A percentile compares a stretch with the other conserved stretches of the same genome.
phyloP scores from a whole-genome alignment of 148 eudicot species.

The Rhododendron simsii region DNA sequence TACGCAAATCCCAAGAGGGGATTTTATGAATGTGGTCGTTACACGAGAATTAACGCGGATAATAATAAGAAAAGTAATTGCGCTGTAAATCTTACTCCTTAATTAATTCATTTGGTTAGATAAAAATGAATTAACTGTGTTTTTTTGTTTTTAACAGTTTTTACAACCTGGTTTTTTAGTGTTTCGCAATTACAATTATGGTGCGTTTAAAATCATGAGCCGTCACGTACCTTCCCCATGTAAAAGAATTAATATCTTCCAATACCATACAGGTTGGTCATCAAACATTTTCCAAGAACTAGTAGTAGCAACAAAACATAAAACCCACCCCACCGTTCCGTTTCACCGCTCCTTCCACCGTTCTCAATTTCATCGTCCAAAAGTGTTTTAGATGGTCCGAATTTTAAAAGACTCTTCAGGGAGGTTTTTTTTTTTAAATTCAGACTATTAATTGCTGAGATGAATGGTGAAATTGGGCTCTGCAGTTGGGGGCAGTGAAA shows the following conservation, averaged over 20 bases:
- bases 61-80: background rate
- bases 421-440: too few relatives aligned
- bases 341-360: too few relatives aligned
- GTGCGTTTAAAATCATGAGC: background rate
- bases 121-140: background rate
- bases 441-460: too few relatives aligned
- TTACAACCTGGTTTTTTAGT: conserved; percentile 5
- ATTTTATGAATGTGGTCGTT: background rate
- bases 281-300: background rate
- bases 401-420: too few relatives aligned
- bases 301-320: too few relatives aligned
- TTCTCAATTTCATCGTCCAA: too few relatives aligned
- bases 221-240: background rate
- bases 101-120: background rate
- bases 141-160: background rate
- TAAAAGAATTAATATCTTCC: background rate
- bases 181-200: background rate
- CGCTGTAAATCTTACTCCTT: background rate
- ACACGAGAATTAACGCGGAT: conserved; percentile 1
- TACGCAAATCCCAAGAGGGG: background rate
- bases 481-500: too few relatives aligned
- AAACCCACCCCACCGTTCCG: too few relatives aligned
- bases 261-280: background rate
- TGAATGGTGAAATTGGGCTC: too few relatives aligned
- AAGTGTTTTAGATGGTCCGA: too few relatives aligned